Evolutionary conservation across 2,329 filamentous ascomycete species (phyloP).

Genomic region (Botrytis paeoniae): DNA sequence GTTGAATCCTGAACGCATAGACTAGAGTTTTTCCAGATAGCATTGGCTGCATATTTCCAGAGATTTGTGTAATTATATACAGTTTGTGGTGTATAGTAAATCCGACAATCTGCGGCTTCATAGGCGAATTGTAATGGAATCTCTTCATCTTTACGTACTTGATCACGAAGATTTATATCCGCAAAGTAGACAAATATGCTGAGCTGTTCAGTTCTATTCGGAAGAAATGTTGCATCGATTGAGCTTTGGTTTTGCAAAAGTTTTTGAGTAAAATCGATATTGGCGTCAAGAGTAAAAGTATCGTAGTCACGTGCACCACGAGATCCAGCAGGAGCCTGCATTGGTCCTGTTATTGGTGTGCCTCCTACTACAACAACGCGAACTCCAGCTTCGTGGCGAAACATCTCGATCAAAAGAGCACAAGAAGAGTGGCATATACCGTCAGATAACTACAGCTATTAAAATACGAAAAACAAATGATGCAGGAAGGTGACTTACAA

Average conservation of each 20-base stretch:
- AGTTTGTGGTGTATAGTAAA: conserved; percentile 57
- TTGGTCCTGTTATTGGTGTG: conserved; percentile 45
- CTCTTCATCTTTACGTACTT: conserved; percentile 35
- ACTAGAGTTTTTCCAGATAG: conserved; percentile 41
- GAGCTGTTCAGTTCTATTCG: conserved; percentile 25
- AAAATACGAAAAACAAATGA: neutral
- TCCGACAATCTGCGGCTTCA: conserved; percentile 57
- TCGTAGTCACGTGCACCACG: conserved; percentile 46
- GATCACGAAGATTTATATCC: conserved; percentile 45
- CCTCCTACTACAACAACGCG: conserved; percentile 53
- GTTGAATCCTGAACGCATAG: conserved; percentile 34
- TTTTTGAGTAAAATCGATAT: conserved; percentile 31
- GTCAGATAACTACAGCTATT: conserved; percentile 49
- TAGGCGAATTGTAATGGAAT: conserved; percentile 57
- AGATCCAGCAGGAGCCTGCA: conserved; percentile 51
- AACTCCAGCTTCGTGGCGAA: conserved; percentile 52
- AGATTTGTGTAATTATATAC: conserved; percentile 47
- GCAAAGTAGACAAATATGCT: conserved; percentile 34
- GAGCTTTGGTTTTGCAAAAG: conserved; percentile 23
- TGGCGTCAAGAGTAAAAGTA: conserved; percentile 29
- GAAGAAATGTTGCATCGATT: conserved; percentile 25
- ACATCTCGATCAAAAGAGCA: conserved; percentile 53
- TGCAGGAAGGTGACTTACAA: conserved; percentile 30
- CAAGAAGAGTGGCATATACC: conserved; percentile 59
- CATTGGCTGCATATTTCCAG: conserved; percentile 47